These are phyloP conservation scores for Aristolochia fimbriata DNA, from an alignment of 164 flowering plant species.

Conservation along the genomic window DNA sequence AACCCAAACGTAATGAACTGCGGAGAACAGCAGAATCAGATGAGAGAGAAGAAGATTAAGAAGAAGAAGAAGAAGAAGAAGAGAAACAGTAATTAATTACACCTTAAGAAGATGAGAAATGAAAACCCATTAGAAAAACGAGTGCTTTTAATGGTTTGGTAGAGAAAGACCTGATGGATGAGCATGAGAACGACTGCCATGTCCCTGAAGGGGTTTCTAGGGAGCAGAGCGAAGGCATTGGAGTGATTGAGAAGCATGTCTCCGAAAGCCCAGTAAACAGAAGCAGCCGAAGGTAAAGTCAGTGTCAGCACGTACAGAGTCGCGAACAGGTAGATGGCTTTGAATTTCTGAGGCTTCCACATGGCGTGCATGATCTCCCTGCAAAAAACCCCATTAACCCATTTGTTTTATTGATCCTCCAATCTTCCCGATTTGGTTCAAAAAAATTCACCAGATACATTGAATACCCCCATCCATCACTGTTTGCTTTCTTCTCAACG, in stretches of 20 bases:
- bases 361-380: conserved; percentile 98
- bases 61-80: not conserved
- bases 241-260: conserved; percentile 88
- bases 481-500: no score
- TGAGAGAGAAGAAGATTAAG: not conserved
- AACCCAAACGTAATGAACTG: conserved; percentile 98
- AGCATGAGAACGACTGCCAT: conserved; percentile 90
- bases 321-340: conserved; percentile 75
- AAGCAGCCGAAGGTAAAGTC: conserved; percentile 78
- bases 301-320: conserved; percentile 82
- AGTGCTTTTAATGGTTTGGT: not conserved
- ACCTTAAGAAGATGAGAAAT: not conserved
- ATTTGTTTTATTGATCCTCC: no score
- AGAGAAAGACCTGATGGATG: conserved; percentile 68
- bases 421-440: not conserved
- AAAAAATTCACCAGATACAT: no score
- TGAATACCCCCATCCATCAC: no score
- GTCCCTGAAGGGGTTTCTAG: conserved; percentile 55
- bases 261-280: conserved; percentile 95
- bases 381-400: conserved; percentile 17
- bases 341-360: conserved; percentile 98
- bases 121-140: not conserved
- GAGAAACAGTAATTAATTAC: not conserved
- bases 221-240: conserved; percentile 90
- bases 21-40: not conserved